phyloP scores from a whole-genome alignment of 2,329 filamentous ascomycete species.

The Metarhizium anisopliae region DNA sequence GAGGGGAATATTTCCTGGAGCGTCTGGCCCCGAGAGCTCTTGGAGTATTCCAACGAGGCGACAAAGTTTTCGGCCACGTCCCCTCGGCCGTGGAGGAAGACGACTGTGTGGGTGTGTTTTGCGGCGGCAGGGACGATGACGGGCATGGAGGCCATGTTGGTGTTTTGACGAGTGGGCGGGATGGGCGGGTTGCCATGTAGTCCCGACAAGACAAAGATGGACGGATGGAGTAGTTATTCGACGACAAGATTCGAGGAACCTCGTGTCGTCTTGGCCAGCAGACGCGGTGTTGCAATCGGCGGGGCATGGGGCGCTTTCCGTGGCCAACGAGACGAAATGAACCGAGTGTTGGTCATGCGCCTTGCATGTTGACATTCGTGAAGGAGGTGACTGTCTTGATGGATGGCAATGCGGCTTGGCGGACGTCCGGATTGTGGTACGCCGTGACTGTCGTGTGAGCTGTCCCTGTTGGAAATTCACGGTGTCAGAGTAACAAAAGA shows the following conservation, averaged over 20 bases:
- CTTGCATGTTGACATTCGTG: background rate
- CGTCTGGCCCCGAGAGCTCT: conserved; percentile 20
- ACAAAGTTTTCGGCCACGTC: conserved; percentile 27
- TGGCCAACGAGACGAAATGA: background rate
- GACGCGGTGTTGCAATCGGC: background rate
- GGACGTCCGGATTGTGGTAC: no score
- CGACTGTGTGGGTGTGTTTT: conserved; percentile 30
- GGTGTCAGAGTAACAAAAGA: no score
- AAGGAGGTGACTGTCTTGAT: no score
- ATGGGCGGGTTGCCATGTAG: background rate
- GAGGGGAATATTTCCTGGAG: conserved; percentile 32
- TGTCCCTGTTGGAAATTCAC: no score
- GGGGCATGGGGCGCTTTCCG: background rate
- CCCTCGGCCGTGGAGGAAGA: conserved; percentile 38
- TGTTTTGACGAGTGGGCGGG: background rate
- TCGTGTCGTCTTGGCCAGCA: no score
- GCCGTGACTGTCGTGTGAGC: no score
- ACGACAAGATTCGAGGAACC: no score
- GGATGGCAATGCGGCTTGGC: no score
- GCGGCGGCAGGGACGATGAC: conserved; percentile 9
- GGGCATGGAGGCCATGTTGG: conserved; percentile 2
- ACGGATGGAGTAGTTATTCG: no score
- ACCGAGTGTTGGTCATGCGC: background rate
- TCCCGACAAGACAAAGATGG: background rate
- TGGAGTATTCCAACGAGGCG: conserved; percentile 19